Base-by-base conservation (phyloP, 2,329 filamentous ascomycete species). In the Chaetomiaceae sp. region DNA sequence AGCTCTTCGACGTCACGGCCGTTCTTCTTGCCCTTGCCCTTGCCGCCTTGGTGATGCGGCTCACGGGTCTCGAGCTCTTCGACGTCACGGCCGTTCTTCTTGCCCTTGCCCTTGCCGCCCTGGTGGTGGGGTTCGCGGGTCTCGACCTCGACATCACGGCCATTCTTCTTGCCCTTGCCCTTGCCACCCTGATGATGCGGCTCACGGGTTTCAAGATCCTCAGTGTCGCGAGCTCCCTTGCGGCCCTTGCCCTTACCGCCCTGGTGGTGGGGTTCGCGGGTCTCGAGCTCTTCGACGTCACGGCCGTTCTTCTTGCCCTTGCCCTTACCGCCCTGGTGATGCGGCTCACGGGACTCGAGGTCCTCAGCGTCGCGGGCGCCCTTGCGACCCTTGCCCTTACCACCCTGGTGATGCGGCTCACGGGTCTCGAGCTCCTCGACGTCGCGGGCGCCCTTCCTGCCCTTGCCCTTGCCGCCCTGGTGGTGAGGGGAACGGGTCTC, bases 231-330 rank as follows among this genome's bases (percentile, higher is more conserved):
- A 3, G 19, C 30, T 5, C 37, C 5, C 14, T 48, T 48, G 5
- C 12, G 23, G 27, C 27, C 37, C 19, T 41, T 48, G 10, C 21
- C 34, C n/a, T 39, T 46, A 23, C 10, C 44, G 12, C 37, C 45
- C 20, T 48, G 45, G 27, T 48, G 45, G 16, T 48, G 45, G 3
- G 45, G 45, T 23, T 48, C 34, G 10, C 44, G 44, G 7, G 23
- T 10, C 44, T 46, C 44, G 17, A 41, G 38, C 21, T 39, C 33
- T n/a, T 27, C 25, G 12, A 44, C 10, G 19, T 35, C 19, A 12
- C 31, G 30, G 8, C 13, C 42, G 10, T 17, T 7, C 8, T 44
- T 44, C 31, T 19, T 21, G 19, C 42, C 42, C 19, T 35, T 44
- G 13, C 31, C 42, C 14, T 17, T 31, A 13, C 9, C 39, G 7